phyloP scores from a whole-genome alignment of 2,329 filamentous ascomycete genomes.

The Alternaria sp. region DNA sequence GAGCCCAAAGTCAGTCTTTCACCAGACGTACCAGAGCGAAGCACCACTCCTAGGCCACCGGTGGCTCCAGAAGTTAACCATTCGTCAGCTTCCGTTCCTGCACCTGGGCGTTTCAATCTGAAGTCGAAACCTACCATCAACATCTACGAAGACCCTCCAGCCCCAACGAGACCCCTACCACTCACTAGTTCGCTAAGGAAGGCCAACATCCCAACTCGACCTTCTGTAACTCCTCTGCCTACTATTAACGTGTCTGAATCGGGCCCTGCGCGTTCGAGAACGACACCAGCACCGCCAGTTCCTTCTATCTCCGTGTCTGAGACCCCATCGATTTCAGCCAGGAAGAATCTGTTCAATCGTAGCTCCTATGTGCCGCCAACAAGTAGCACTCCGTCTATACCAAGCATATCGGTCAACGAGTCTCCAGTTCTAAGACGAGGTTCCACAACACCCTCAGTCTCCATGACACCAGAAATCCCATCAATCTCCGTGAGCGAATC shows the following conservation, averaged over 20 bases:
- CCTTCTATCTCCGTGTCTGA: constrained; percentile 33
- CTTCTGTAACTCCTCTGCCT: constrained; percentile 38
- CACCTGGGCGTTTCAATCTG: constrained; percentile 30
- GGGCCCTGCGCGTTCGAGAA: constrained; percentile 35
- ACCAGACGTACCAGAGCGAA: constrained; percentile 39
- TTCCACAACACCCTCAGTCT: constrained; percentile 21
- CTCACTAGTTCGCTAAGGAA: constrained; percentile 35
- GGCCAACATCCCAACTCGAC: constrained; percentile 38
- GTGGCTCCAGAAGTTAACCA: constrained; percentile 45
- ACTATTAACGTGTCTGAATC: constrained; percentile 63
- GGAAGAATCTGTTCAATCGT: constrained; percentile 22
- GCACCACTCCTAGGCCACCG: constrained; percentile 27
- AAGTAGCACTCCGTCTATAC: constrained; percentile 31
- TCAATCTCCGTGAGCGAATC: constrained; percentile 41
- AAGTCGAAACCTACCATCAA: constrained; percentile 33
- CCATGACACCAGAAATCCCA: constrained; percentile 36
- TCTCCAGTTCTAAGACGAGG: constrained; percentile 21
- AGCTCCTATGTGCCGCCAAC: constrained; percentile 27
- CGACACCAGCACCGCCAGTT: constrained; percentile 33
- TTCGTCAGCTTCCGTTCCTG: constrained; percentile 28
- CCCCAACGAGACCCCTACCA: constrained; percentile 39
- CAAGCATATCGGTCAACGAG: constrained; percentile 36
- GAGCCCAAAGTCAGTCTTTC: constrained; percentile 64
- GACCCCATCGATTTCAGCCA: constrained; percentile 38
- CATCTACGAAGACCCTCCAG: constrained; percentile 41